Evolutionary conservation across 768 basidiomycete genomes (phyloP), one percentile per base, ranked within the genome.

Genomic region (Amanita pallidorosea): DNA sequence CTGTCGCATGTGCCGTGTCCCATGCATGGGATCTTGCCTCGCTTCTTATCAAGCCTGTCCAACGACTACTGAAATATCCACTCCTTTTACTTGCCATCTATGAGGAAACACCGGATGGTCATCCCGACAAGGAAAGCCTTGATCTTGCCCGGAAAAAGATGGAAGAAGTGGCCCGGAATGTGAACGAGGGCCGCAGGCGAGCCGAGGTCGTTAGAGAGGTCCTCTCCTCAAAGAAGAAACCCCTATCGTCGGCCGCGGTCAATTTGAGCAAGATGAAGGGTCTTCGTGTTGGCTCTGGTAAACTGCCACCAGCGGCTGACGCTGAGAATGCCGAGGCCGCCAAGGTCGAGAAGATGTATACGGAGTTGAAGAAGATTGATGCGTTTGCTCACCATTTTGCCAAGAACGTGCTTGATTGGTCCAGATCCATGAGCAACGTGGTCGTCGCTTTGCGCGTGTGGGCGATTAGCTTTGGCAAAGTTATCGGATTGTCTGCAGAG

Each of bases 21-120:
- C 84, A 90, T 59, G 88, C 91, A 2, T 93, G 91, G 85, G 95
- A 99, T 63, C 79, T 99, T 23, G 75, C 89, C 5, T 92, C 91
- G 0, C 77, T 97, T 35, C 83, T 99, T 54, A 97, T 99, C 66
- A 97, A 98, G 66, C 96, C 96, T 31, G 91, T 99, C 3, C 96
- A 98, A 61, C 82, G 95, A 13, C 76, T 97, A 49, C 81, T 97
- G 56, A 98, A 97, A 63, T 99, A 99, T 61, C 81, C 89, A 0
- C 77, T 98, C 7, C 76, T 99, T 25, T 79, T 99, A 31, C 67
- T 69, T 22, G 79, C 87, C 22, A 83, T 91, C 56, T 76, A 85
- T 47, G 80, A 83, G 45, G 83, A 82, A 59, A 91, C 89, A 0
- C 79, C 82, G 6, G 77, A 81, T 47, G 63, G 65, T 20, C 86